Evolutionary conservation across 768 basidiomycete genomes (phyloP).

Genomic region (Ramaria rubella): DNA sequence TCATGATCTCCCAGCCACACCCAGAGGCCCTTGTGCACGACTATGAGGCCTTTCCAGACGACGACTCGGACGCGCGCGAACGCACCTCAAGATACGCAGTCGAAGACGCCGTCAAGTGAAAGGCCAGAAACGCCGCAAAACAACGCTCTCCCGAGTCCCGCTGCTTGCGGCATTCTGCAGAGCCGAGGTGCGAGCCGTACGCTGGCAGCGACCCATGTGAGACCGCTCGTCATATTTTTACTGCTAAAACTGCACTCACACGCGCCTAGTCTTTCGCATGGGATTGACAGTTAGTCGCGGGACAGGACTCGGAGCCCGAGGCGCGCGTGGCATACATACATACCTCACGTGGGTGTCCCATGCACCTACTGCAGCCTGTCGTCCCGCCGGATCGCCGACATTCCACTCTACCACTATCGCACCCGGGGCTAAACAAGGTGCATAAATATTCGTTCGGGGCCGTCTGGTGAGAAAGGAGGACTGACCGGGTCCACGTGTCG

Average conservation of each 20-base stretch:
- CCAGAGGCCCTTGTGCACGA: constrained; percentile 51
- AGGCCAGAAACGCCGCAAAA: constrained; percentile 55
- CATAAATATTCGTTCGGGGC: neutral
- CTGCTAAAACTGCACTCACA: neutral
- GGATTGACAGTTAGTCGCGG: neutral
- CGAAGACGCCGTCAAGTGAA: constrained; percentile 45
- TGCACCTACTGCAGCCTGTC: constrained; percentile 43
- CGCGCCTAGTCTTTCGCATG: neutral
- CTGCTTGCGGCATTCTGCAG: constrained; percentile 30
- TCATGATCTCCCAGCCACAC: constrained; percentile 83
- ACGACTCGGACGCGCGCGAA: neutral
- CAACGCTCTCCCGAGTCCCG: constrained; percentile 30
- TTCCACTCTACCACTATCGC: constrained; percentile 63
- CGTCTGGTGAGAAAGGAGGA: neutral
- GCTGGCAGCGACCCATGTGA: neutral
- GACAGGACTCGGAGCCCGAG: neutral
- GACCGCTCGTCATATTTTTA: neutral
- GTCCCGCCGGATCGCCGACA: constrained; percentile 19
- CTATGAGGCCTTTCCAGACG: neutral
- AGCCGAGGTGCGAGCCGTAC: constrained; percentile 17
- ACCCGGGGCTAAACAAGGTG: constrained; percentile 29
- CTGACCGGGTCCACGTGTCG: constrained; percentile 42
- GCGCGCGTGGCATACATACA: neutral
- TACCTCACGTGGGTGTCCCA: constrained; percentile 50
- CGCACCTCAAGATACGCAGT: constrained; percentile 30